Evolutionary conservation across 805 yeast species (phyloP), one percentile per base, ranked within the genome.

Genomic region (Kluyveromyces wickerhamii): DNA sequence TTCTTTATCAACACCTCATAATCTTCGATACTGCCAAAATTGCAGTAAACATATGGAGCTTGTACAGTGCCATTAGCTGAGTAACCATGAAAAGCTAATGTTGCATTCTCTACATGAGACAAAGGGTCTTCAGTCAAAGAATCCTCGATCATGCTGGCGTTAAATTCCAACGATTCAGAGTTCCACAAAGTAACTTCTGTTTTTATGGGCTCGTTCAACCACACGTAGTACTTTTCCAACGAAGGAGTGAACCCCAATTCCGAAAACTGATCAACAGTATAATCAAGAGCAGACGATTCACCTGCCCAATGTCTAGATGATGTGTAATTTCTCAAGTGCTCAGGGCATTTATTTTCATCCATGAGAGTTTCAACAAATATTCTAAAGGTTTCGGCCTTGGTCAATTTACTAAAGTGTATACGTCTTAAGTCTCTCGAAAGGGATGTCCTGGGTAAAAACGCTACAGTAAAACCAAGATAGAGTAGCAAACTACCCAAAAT

Each of bases 371-470:
- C 61, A 32, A 83, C 51, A 43, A 69, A 77, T 13, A 74, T 55
- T 21, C 95, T 65, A 44, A 81, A 77, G 20, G 81, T 67, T 42
- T 87, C 96, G 7, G 75, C 69, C 36, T 67, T 69, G 2, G 94
- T 78, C 32, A 84, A 52, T 35, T 64, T 69, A 22, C 76, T 68
- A 21, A 79, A 77, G 57, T 85, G 84, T 43, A 84, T 55, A 32
- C 95, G 62, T 47, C 89, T 69, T 48, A 82, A 74, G 56, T 88
- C 96, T 43, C 95, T 63, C 32, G 81, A 74, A 13, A 85, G 62
- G 2, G 95, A 83, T 1, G 96, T 84, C 38, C 95, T 59, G 2
- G 95, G 96, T 11, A 86, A 63, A 52, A 87, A 87, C 0, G 79
- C 73, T 32, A 84, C 62, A 26, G 82, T 73, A 51, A 82, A 75